Percentiles rank a stretch among this genome's conserved stretches.
These are phyloP conservation scores for Parathielavia hyrcaniae DNA, from an alignment of 495 filamentous ascomycete genomes.

Conservation along the genomic window DNA sequence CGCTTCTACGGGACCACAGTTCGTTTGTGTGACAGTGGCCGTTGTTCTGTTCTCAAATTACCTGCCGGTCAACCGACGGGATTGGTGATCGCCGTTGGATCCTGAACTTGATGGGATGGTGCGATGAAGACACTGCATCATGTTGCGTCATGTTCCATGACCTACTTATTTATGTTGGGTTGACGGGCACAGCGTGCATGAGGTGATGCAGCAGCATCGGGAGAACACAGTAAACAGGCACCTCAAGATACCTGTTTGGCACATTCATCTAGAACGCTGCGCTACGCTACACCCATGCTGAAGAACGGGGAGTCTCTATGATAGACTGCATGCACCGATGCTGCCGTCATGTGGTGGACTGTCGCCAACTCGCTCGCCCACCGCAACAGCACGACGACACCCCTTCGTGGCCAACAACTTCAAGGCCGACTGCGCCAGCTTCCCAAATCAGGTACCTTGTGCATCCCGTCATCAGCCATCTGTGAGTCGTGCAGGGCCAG, in stretches of 20 bases:
- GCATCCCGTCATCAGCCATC: too few species aligned
- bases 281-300: too few species aligned
- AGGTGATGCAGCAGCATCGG: not conserved
- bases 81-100: not conserved
- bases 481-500: too few species aligned
- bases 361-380: not conserved
- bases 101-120: not conserved
- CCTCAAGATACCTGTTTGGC: too few species aligned
- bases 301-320: too few species aligned
- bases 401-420: not conserved
- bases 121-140: not conserved
- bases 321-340: too few species aligned
- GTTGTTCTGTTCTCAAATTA: slow-evolving; percentile 1
- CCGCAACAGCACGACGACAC: not conserved
- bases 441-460: too few species aligned
- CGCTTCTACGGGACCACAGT: slow-evolving; percentile 1
- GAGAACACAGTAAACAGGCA: not conserved
- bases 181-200: not conserved
- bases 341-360: not conserved
- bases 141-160: slow-evolving; percentile 1
- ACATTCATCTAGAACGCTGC: not conserved
- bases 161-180: too few species aligned
- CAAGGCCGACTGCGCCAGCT: not conserved
- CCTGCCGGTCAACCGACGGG: not conserved
- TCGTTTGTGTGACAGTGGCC: not conserved